Base-by-base conservation (phyloP, 257 asterid species). In the Mentha longifolia region DNA sequence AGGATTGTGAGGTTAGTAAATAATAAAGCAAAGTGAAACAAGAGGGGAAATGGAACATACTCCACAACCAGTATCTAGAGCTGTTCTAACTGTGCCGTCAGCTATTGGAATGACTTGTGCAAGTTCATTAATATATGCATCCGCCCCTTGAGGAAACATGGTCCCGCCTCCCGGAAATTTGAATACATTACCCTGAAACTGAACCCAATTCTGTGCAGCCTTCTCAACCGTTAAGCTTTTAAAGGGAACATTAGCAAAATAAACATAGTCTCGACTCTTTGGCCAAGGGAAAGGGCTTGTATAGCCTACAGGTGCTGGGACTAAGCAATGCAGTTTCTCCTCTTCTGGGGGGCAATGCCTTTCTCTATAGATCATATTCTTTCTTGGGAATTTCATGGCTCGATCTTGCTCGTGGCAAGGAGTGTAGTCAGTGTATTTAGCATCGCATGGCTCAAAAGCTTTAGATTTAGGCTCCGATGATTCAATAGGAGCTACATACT, bases 91-190 rank as follows among this genome's bases (percentile, higher is more conserved):
- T 45, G 89, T 65, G 62, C 98, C 98, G 78, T 87, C 81, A 13
- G 71, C 75, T 37, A 92, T 80, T 5, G 97, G 97, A 72, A 92
- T 79, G 56, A 88, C 91, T 0, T 77, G 72, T 30, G 92, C 98
- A 70, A 92, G 96, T 75, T 92, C 95, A 61, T 90, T 85, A 5
- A 92, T 90, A 70, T 92, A 92, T 2, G 92, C 91, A 77, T 92
- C 93, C 6, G 98, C 98, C 65, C 98, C 98, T 47, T 85, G 88
- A 66, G 98, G 98, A 73, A 92, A 92, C 98, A 90, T 90, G 0
- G 98, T 92, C 78, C 98, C 98, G 30, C 98, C 98, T 74, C 98
- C 98, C 1, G 98, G 98, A 77, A 92, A 92, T 68, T 87, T 92
- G 79, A 92, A 88, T 39, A 88, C 92, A 46, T 88, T 85, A 17